Evolutionary conservation across 2,329 filamentous ascomycete genomes (phyloP).

Genomic region (Ophiostoma populinum): DNA sequence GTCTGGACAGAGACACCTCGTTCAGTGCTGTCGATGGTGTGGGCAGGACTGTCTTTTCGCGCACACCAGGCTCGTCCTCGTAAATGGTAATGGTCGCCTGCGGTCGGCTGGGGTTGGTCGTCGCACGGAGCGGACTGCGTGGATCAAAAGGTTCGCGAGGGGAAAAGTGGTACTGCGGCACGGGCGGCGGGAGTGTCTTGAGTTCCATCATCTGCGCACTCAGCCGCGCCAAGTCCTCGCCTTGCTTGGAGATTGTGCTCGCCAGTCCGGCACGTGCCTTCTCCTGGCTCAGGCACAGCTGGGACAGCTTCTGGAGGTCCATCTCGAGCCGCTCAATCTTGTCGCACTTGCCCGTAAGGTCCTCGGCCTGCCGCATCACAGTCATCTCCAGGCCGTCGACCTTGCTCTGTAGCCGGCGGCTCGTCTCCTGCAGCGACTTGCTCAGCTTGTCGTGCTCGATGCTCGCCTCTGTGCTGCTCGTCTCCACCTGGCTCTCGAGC

Average conservation of each 20-base stretch:
- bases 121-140: no score
- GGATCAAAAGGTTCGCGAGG: no score
- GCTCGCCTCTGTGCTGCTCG: slow-evolving; percentile 3
- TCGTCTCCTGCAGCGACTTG: slow-evolving; percentile 2
- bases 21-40: no score
- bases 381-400: slow-evolving; percentile 7
- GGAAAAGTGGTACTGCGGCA: no score
- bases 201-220: neutral
- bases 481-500: slow-evolving; percentile 4
- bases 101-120: no score
- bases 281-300: neutral
- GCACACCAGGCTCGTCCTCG: no score
- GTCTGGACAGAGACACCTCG: neutral
- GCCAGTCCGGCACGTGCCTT: neutral
- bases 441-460: slow-evolving; percentile 2
- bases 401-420: slow-evolving; percentile 4
- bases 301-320: neutral
- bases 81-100: no score
- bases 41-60: no score
- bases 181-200: no score
- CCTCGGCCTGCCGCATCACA: slow-evolving; percentile 3
- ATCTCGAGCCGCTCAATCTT: slow-evolving; percentile 5
- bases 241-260: neutral
- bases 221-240: neutral
- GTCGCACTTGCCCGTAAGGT: slow-evolving; percentile 2